Conservation (phyloP, 805 yeast genomes). For the Yamadazyma laniorum region DNA sequence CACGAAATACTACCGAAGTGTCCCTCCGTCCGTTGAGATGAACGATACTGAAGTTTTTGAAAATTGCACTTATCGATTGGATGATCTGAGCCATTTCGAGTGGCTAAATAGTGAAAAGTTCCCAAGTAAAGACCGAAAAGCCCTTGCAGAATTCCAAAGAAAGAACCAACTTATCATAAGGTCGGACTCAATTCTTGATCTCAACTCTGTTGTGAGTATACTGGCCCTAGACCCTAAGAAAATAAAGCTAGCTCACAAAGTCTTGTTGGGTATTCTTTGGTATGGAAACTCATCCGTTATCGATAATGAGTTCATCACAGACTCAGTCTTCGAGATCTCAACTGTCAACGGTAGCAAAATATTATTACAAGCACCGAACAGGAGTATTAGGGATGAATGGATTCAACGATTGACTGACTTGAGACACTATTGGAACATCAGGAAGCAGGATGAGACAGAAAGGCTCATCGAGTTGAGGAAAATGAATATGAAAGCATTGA, state of each 20-base stretch:
- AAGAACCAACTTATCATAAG: constrained; percentile 52
- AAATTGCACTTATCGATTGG: constrained; percentile 55
- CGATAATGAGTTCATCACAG: constrained; percentile 31
- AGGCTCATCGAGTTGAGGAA: constrained; percentile 37
- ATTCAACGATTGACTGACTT: constrained; percentile 46
- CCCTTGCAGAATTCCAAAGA: constrained; percentile 66
- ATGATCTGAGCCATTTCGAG: constrained; percentile 48
- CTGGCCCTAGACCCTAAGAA: constrained; percentile 24
- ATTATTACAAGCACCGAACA: constrained; percentile 55
- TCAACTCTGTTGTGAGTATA: constrained; percentile 48
- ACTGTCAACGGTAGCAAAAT: constrained; percentile 46
- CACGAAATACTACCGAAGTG: constrained; percentile 50
- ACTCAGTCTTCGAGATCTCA: constrained; percentile 53
- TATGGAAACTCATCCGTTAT: constrained; percentile 22
- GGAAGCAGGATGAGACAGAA: constrained; percentile 40
- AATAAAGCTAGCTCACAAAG: constrained; percentile 23
- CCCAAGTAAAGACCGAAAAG: constrained; percentile 50
- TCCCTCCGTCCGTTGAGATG: constrained; percentile 51
- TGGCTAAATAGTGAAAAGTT: constrained; percentile 59
- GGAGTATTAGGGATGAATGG: constrained; percentile 62
- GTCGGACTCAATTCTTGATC: constrained; percentile 61
- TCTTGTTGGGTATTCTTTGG: constrained; percentile 30
- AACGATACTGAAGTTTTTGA: constrained; percentile 39
- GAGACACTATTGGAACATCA: constrained; percentile 57
- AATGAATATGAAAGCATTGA: constrained; percentile 46